Evolutionary conservation across 2,329 filamentous ascomycete genomes (phyloP).

Genomic region (Tolypocladium amazonense): DNA sequence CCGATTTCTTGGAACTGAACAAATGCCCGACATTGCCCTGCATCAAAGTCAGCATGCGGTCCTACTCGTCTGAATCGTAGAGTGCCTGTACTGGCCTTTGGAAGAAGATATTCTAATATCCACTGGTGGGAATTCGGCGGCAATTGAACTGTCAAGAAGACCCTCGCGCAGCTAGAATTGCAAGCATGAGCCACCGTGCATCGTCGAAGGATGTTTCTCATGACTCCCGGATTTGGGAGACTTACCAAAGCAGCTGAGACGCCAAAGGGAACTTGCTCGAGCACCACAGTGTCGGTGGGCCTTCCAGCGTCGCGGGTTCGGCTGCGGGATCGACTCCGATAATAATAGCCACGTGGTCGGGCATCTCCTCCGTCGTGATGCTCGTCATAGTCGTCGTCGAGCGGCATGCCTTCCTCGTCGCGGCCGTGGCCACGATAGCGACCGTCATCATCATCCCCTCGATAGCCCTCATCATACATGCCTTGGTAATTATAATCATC

Average conservation of each 20-base stretch:
- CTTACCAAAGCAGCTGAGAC: conserved; percentile 40
- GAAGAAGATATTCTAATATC: conserved; percentile 27
- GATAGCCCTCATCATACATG: conserved; percentile 29
- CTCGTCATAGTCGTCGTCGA: conserved; percentile 8
- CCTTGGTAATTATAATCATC: conserved; percentile 22
- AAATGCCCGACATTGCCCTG: conserved; percentile 29
- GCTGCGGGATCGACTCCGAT: conserved; percentile 23
- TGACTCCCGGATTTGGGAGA: neutral
- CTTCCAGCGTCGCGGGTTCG: conserved; percentile 25
- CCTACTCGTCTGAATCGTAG: neutral
- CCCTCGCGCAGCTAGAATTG: conserved; percentile 23
- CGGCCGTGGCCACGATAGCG: conserved; percentile 7
- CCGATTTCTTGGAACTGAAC: conserved; percentile 29
- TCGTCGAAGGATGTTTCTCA: neutral
- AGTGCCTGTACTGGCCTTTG: conserved; percentile 15
- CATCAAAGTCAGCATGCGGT: conserved; percentile 6
- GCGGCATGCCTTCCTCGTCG: conserved; percentile 10
- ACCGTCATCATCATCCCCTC: conserved; percentile 6
- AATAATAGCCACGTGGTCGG: neutral
- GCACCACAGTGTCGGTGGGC: conserved; percentile 41
- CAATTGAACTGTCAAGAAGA: conserved; percentile 21
- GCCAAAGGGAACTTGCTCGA: conserved; percentile 41
- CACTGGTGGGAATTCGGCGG: conserved; percentile 24
- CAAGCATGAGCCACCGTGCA: neutral
- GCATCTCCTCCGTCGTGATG: conserved; percentile 4